These are phyloP conservation scores for Grosmannia penicillata DNA, from an alignment of 2,329 filamentous ascomycete species.

Conservation along the genomic window DNA sequence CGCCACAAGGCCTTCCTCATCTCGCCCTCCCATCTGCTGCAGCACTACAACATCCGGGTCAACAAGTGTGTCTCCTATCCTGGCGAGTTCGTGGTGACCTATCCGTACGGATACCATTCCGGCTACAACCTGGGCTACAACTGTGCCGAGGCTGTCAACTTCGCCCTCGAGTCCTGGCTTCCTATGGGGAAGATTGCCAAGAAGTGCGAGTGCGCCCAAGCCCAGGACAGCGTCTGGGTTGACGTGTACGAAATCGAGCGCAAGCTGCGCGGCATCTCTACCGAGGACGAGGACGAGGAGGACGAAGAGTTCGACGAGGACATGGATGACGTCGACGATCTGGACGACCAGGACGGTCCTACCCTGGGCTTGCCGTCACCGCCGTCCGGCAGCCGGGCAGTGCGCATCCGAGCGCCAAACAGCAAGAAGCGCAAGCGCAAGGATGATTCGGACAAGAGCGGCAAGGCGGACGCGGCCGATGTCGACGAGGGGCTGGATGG, in stretches of 20 bases:
- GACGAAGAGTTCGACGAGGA: conserved; percentile 50
- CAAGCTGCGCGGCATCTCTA: conserved; percentile 78
- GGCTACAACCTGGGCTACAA: conserved; percentile 98
- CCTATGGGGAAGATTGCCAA: conserved; percentile 92
- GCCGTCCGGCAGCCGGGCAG: conserved; percentile 39
- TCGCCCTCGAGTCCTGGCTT: conserved; percentile 88
- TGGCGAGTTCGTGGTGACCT: conserved; percentile 96
- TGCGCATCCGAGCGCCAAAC: conserved; percentile 18
- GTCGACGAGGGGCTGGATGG: neutral
- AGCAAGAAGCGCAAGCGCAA: conserved; percentile 44
- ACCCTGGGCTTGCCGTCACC: conserved; percentile 63
- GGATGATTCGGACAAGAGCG: conserved; percentile 21
- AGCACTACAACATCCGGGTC: conserved; percentile 86
- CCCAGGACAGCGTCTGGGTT: conserved; percentile 96
- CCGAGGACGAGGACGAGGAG: conserved; percentile 65
- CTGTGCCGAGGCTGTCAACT: conserved; percentile 97
- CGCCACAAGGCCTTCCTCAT: conserved; percentile 97
- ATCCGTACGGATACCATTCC: conserved; percentile 96
- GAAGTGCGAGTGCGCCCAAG: conserved; percentile 88
- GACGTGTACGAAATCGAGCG: conserved; percentile 93
- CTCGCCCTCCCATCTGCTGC: conserved; percentile 73
- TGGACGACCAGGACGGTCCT: conserved; percentile 46
- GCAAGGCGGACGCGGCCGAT: conserved; percentile 12
- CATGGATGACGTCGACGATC: conserved; percentile 38
- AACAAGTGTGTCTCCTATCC: conserved; percentile 93